phyloP scores from a whole-genome alignment of 192 early-diverging fungal species.

The Oehlia diaphana region DNA sequence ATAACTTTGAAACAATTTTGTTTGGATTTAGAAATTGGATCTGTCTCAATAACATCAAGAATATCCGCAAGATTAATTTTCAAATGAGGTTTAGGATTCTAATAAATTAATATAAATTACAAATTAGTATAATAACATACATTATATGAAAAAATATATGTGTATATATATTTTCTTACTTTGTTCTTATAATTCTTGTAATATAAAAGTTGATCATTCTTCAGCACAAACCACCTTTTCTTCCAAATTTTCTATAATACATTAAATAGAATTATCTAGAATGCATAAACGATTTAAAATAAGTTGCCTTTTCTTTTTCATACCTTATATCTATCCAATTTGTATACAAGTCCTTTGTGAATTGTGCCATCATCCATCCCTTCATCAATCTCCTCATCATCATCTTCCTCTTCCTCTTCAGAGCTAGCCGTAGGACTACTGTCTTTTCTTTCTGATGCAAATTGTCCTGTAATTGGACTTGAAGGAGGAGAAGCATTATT shows the following conservation, averaged over 20 bases:
- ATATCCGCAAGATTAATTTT: conserved; percentile 51
- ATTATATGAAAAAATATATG: neutral
- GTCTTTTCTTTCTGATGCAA: conserved; percentile 20
- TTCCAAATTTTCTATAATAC: conserved; percentile 48
- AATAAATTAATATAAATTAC: neutral
- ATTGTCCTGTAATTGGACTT: conserved; percentile 10
- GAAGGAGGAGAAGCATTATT: conserved; percentile 17
- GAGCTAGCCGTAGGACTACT: conserved; percentile 22
- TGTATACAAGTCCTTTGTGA: conserved; percentile 53
- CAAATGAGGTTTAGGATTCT: conserved; percentile 53
- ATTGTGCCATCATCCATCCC: conserved; percentile 17
- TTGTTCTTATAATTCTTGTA: conserved; percentile 62
- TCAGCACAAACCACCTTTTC: conserved; percentile 65
- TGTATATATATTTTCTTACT: neutral
- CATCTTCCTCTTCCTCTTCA: conserved; percentile 19
- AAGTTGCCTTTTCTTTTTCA: neutral
- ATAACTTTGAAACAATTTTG: conserved; percentile 56
- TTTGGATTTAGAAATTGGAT: conserved; percentile 53
- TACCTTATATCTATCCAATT: conserved; percentile 55
- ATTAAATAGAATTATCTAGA: conserved; percentile 17
- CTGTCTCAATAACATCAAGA: conserved; percentile 55
- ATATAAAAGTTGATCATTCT: conserved; percentile 55
- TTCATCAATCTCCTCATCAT: neutral
- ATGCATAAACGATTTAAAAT: neutral
- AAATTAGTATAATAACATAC: neutral